Percentiles rank a stretch among this genome's conserved stretches.
These are phyloP conservation scores for Zangia roseola DNA, from an alignment of 768 basidiomycete species.

Conservation along the genomic window DNA sequence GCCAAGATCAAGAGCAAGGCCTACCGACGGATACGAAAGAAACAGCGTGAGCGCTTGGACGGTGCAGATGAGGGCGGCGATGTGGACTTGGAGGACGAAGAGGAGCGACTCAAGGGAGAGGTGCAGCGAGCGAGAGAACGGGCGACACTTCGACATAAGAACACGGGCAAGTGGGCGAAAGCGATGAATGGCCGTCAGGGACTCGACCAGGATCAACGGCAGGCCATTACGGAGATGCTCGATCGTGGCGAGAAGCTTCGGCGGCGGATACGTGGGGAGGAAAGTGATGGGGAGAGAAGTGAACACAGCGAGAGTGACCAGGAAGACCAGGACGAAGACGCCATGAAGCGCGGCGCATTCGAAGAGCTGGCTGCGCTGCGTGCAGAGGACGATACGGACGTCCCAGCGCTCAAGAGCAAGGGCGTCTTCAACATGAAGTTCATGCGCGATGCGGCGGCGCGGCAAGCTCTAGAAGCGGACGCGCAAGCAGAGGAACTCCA, in stretches of 20 bases:
- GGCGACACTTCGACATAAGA: slow-evolving; percentile 85
- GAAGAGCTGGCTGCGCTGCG: slow-evolving; percentile 67
- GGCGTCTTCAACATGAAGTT: slow-evolving; percentile 96
- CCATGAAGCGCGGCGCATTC: slow-evolving; percentile 67
- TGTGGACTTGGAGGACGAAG: slow-evolving; percentile 41
- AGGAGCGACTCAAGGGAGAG: slow-evolving; percentile 64
- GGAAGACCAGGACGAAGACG: slow-evolving; percentile 37
- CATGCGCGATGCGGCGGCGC: slow-evolving; percentile 88
- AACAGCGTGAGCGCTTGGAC: slow-evolving; percentile 64
- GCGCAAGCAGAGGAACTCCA: slow-evolving; percentile 71
- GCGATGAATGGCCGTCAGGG: slow-evolving; percentile 70
- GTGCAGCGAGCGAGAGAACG: slow-evolving; percentile 81
- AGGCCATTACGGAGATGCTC: slow-evolving; percentile 84
- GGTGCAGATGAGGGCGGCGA: slow-evolving; percentile 38
- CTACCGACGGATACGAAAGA: slow-evolving; percentile 82
- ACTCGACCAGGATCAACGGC: slow-evolving; percentile 57
- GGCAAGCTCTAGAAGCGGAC: slow-evolving; percentile 56
- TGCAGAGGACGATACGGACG: slow-evolving; percentile 33
- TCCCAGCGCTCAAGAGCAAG: slow-evolving; percentile 43
- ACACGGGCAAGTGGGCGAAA: slow-evolving; percentile 86
- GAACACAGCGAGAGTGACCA: slow-evolving; percentile 46
- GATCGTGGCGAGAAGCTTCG: slow-evolving; percentile 76
- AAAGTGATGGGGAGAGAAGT: slow-evolving; percentile 53
- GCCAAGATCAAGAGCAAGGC: slow-evolving; percentile 96
- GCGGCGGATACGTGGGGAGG: slow-evolving; percentile 70